A percentile compares a stretch with the other conserved stretches of the same genome.
phyloP scores from a whole-genome alignment of 768 basidiomycete genomes.

The Suillus subluteus region DNA sequence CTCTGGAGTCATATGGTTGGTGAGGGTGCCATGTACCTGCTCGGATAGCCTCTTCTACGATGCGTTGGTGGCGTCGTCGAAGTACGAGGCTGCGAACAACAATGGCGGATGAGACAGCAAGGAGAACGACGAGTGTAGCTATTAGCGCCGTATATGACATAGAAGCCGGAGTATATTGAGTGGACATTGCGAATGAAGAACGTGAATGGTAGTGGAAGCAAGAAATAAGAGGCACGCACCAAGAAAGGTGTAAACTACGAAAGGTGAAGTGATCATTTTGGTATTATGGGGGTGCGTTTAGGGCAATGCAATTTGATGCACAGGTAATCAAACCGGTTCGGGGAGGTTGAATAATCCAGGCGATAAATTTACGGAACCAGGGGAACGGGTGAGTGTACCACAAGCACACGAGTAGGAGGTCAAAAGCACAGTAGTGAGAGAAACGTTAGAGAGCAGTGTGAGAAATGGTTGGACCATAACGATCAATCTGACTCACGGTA shows the following conservation, averaged over 20 bases:
- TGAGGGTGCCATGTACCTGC: conserved; percentile 62
- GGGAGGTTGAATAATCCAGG: conserved; percentile 5
- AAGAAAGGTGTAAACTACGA: conserved; percentile 37
- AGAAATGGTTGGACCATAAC: conserved; percentile 13
- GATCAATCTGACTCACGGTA: conserved; percentile 28
- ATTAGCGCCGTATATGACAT: conserved; percentile 46
- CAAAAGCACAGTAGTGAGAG: conserved; percentile 13
- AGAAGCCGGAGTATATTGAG: conserved; percentile 11
- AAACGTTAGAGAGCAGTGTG: conserved; percentile 20
- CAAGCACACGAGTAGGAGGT: background rate
- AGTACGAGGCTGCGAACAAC: conserved; percentile 66
- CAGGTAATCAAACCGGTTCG: conserved; percentile 12
- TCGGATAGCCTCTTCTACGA: conserved; percentile 65
- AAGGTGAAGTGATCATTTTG: conserved; percentile 7
- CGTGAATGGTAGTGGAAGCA: conserved; percentile 5
- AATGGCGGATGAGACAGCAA: conserved; percentile 69
- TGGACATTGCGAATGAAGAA: conserved; percentile 19
- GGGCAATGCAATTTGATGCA: conserved; percentile 12
- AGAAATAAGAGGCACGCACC: conserved; percentile 23
- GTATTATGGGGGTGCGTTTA: conserved; percentile 10
- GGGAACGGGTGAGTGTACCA: background rate
- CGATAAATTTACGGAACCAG: background rate
- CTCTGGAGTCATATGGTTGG: conserved; percentile 15
- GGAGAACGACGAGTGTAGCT: conserved; percentile 70
- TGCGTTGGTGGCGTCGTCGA: conserved; percentile 59